Conservation (phyloP, 2,329 filamentous ascomycete genomes). For the Grosmannia huntii region DNA sequence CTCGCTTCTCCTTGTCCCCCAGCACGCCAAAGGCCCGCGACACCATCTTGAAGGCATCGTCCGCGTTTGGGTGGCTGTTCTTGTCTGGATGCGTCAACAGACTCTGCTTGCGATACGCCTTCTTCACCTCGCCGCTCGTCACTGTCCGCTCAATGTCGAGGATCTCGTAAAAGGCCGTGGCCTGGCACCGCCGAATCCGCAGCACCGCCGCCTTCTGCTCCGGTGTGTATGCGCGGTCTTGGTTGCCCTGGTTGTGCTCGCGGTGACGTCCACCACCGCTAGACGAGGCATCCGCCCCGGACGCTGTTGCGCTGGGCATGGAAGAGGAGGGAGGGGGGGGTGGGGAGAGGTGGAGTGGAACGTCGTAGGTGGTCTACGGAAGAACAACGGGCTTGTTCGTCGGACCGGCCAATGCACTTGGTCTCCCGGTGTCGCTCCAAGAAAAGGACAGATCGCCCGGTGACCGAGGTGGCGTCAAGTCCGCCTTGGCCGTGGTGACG, state of each 20-base stretch:
- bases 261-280: conserved; percentile 30
- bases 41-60: conserved; percentile 98
- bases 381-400: neutral
- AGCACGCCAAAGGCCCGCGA: conserved; percentile 85
- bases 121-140: conserved; percentile 82
- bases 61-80: conserved; percentile 88
- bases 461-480: neutral
- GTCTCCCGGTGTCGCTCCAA: neutral
- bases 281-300: conserved; percentile 36
- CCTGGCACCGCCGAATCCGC: conserved; percentile 69
- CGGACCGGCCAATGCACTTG: neutral
- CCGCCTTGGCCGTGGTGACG: neutral
- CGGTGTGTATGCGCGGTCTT: conserved; percentile 65
- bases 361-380: neutral
- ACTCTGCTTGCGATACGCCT: conserved; percentile 90
- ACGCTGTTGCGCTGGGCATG: conserved; percentile 39
- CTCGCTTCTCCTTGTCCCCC: conserved; percentile 85
- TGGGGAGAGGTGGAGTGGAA: neutral
- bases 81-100: conserved; percentile 96
- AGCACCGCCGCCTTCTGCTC: conserved; percentile 89
- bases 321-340: conserved; percentile 1
- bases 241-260: conserved; percentile 64
- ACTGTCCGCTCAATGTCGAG: conserved; percentile 54
- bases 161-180: conserved; percentile 94
- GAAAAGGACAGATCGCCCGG: neutral